A percentile compares a stretch with the other conserved stretches of the same genome.
Evolutionary conservation across 2,329 filamentous ascomycete species (phyloP).

Genomic region (Talaromyces sp.): DNA sequence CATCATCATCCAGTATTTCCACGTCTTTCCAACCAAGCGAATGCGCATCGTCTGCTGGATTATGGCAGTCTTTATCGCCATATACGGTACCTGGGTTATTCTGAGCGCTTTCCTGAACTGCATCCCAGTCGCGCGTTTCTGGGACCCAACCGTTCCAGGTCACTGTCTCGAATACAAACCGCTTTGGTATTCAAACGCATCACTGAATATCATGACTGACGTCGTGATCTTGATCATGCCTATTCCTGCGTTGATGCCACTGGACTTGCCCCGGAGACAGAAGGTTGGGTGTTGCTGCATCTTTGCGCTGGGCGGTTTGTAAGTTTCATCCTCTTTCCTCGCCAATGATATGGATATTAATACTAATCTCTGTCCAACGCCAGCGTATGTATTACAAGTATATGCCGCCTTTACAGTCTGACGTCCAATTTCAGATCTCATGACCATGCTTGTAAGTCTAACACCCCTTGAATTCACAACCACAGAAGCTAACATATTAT

Average conservation of each 20-base stretch:
- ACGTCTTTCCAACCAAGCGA: constrained; percentile 39
- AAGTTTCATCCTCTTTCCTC: constrained; percentile 22
- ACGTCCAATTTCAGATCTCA: constrained; percentile 32
- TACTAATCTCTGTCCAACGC: not conserved
- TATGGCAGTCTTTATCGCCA: constrained; percentile 35
- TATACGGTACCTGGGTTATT: constrained; percentile 35
- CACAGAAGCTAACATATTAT: not conserved
- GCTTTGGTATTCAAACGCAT: constrained; percentile 45
- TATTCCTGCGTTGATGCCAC: constrained; percentile 39
- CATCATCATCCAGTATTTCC: constrained; percentile 49
- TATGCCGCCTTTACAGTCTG: constrained; percentile 32
- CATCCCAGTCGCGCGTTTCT: constrained; percentile 36
- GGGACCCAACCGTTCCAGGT: constrained; percentile 28
- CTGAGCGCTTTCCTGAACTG: constrained; percentile 37
- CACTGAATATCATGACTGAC: constrained; percentile 45
- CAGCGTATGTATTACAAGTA: constrained; percentile 29
- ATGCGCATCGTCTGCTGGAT: constrained; percentile 37
- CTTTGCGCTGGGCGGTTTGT: constrained; percentile 42
- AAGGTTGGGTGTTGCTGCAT: constrained; percentile 41
- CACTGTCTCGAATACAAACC: constrained; percentile 38
- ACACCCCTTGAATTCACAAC: no score
- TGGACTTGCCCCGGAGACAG: constrained; percentile 43
- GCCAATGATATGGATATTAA: no score
- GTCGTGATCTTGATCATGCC: constrained; percentile 45
- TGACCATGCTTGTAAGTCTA: constrained; percentile 34